Conservation (phyloP, 2,329 filamentous ascomycete species). For the Trichoderma atroviride region DNA sequence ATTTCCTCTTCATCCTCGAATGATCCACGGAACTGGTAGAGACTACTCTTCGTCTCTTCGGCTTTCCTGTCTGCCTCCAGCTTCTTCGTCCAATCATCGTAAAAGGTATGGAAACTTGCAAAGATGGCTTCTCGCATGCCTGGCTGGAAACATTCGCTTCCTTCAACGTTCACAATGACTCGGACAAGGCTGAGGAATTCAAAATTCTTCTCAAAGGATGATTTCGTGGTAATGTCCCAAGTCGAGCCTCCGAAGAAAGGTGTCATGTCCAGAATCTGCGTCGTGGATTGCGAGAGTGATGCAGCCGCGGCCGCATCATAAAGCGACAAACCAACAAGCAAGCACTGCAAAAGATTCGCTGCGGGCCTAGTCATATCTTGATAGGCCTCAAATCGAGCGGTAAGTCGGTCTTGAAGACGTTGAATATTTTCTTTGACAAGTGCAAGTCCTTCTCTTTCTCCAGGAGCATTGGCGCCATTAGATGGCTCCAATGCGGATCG, state of each 20-base stretch:
- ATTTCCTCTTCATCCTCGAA: constrained; percentile 75
- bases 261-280: constrained; percentile 48
- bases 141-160: constrained; percentile 44
- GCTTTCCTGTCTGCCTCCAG: constrained; percentile 76
- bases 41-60: constrained; percentile 70
- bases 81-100: constrained; percentile 77
- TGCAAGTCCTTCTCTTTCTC: constrained; percentile 46
- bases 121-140: constrained; percentile 59
- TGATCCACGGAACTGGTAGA: constrained; percentile 83
- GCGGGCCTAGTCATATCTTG: constrained; percentile 82
- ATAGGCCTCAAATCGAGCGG: constrained; percentile 72
- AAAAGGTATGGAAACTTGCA: constrained; percentile 71
- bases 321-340: constrained; percentile 75
- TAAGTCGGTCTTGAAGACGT: constrained; percentile 71
- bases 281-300: constrained; percentile 41
- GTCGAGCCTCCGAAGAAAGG: constrained; percentile 60
- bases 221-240: constrained; percentile 33
- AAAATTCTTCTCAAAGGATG: constrained; percentile 41
- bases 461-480: not conserved
- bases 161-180: constrained; percentile 51
- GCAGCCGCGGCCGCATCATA: constrained; percentile 50
- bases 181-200: constrained; percentile 46
- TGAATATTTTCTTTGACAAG: constrained; percentile 61
- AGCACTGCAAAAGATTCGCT: constrained; percentile 75
- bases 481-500: constrained; percentile 38